Conservation (phyloP, 2,329 filamentous ascomycete genomes). For the Thelonectria blattea region DNA sequence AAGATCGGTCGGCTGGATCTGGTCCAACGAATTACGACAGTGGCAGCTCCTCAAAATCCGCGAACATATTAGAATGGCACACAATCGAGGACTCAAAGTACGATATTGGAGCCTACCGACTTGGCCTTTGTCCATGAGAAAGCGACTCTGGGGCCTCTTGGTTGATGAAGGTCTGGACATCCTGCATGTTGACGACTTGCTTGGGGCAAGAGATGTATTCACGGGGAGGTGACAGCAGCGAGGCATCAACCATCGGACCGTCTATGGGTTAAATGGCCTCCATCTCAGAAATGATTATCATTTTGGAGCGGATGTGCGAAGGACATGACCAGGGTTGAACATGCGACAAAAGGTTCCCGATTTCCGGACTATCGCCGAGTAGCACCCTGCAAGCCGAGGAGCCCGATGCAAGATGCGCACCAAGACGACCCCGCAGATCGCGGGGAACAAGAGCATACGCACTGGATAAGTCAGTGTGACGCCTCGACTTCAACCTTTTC, state of each 20-base stretch:
- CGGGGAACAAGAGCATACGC: slow-evolving; percentile 3
- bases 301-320: not conserved
- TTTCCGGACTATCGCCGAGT: slow-evolving; percentile 40
- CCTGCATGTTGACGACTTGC: slow-evolving; percentile 67
- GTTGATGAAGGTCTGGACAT: slow-evolving; percentile 64
- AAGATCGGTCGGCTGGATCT: slow-evolving; percentile 57
- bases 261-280: not conserved
- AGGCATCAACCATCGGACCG: not conserved
- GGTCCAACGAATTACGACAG: slow-evolving; percentile 51
- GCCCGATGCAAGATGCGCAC: slow-evolving; percentile 8
- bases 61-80: slow-evolving; percentile 56
- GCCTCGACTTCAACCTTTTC: not conserved
- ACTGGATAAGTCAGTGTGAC: not conserved
- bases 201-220: slow-evolving; percentile 39
- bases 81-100: slow-evolving; percentile 58
- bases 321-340: not conserved
- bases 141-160: slow-evolving; percentile 62
- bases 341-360: slow-evolving; percentile 26
- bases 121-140: slow-evolving; percentile 61
- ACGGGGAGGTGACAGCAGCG: slow-evolving; percentile 1
- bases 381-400: slow-evolving; percentile 12
- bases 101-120: slow-evolving; percentile 66
- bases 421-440: slow-evolving; percentile 34
- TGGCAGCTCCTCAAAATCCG: slow-evolving; percentile 52
- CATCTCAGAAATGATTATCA: not conserved